Percentiles rank a stretch among this genome's conserved stretches.
phyloP scores from a whole-genome alignment of 2,329 filamentous ascomycete genomes.

The Ophiostoma triangulosporum region DNA sequence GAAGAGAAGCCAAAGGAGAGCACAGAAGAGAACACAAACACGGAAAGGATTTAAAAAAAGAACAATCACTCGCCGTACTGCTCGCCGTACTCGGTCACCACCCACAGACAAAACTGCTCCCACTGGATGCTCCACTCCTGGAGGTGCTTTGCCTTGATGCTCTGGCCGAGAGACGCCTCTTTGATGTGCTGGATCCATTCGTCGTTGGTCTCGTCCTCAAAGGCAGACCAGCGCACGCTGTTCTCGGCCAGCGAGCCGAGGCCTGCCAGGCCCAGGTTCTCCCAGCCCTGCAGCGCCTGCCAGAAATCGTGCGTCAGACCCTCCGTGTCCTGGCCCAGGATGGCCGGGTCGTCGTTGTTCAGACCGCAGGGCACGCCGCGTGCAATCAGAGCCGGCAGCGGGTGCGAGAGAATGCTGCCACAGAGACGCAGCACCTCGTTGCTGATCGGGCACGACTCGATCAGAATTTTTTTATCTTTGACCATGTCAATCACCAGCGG shows the following conservation, averaged over 20 bases:
- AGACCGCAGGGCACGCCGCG: conserved; percentile 73
- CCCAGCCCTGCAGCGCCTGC: conserved; percentile 83
- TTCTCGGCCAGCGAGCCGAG: conserved; percentile 83
- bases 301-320: conserved; percentile 90
- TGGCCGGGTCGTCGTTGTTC: conserved; percentile 78
- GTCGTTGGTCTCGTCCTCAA: conserved; percentile 60
- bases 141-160: conserved; percentile 57
- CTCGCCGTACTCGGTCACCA: conserved; percentile 61
- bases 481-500: conserved; percentile 79
- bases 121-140: conserved; percentile 70
- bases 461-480: conserved; percentile 72
- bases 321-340: conserved; percentile 68
- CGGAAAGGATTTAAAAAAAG: conserved; percentile 12
- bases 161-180: conserved; percentile 57
- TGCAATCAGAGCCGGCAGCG: conserved; percentile 70
- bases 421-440: conserved; percentile 47
- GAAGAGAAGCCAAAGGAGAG: background rate
- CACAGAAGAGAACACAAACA: background rate
- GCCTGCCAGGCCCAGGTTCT: conserved; percentile 79
- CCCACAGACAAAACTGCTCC: conserved; percentile 84
- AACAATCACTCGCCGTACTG: conserved; percentile 38
- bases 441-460: conserved; percentile 83
- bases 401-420: conserved; percentile 22
- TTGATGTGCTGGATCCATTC: conserved; percentile 63
- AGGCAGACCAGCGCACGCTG: conserved; percentile 78